phyloP scores from a whole-genome alignment of 441 rosid genomes.

The Syzygium syzygioides region DNA sequence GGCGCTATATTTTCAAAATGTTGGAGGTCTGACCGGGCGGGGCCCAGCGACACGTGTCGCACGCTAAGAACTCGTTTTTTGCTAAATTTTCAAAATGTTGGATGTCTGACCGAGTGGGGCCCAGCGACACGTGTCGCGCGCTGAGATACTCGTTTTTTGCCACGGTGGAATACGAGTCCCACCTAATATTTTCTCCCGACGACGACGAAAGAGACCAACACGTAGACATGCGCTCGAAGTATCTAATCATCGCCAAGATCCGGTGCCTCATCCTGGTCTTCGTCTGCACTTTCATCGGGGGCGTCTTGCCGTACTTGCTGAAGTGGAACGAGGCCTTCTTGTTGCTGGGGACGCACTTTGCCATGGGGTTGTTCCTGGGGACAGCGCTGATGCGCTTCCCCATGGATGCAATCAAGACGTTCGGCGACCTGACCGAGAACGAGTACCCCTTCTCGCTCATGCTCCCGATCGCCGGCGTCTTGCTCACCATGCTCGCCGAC shows the following conservation, averaged over 20 bases:
- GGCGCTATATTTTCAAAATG: too few species aligned
- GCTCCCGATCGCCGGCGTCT: slow-evolving; percentile 56
- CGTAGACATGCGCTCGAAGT: slow-evolving; percentile 24
- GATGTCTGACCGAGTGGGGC: too few species aligned
- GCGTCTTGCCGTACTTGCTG: slow-evolving; percentile 65
- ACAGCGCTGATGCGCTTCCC: slow-evolving; percentile 80
- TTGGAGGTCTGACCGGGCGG: too few species aligned
- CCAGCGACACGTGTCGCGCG: too few species aligned
- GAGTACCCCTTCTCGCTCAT: slow-evolving; percentile 62
- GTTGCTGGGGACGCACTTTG: slow-evolving; percentile 70
- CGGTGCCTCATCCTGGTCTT: slow-evolving; percentile 56
- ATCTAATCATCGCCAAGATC: slow-evolving; percentile 46
- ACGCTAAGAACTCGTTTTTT: too few species aligned
- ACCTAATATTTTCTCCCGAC: too few species aligned
- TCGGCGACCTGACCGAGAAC: slow-evolving; percentile 25
- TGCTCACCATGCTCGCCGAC: slow-evolving; percentile 66
- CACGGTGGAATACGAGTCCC: too few species aligned
- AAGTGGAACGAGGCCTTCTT: slow-evolving; percentile 73
- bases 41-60: too few species aligned
- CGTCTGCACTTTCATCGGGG: slow-evolving; percentile 44
- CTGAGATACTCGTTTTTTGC: too few species aligned
- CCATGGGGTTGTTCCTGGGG: slow-evolving; percentile 70
- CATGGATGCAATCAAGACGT: slow-evolving; percentile 63
- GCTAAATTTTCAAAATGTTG: too few species aligned
- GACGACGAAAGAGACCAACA: not conserved